Conservation (phyloP, 805 yeast genomes). For the Candida palmyrensis region DNA sequence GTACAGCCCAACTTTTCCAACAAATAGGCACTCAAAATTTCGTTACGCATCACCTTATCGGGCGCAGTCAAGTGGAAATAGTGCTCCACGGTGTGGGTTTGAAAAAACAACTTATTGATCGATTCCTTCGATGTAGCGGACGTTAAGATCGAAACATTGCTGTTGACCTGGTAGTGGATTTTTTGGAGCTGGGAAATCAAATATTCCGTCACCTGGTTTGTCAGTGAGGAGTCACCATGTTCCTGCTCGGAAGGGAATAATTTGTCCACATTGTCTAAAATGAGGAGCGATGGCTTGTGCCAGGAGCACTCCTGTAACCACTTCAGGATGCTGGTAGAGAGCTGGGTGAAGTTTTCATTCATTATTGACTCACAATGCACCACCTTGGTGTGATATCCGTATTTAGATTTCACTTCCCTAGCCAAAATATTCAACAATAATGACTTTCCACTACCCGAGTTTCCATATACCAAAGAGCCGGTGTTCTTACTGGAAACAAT, state of each 20-base stretch:
- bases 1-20: conserved; percentile 19
- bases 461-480: conserved; percentile 65
- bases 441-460: conserved; percentile 81
- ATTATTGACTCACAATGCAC: conserved; percentile 51
- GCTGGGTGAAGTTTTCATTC: conserved; percentile 46
- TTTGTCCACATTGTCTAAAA: conserved; percentile 76
- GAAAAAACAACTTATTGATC: conserved; percentile 54
- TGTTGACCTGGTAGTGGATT: conserved; percentile 38
- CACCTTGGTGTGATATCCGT: conserved; percentile 43
- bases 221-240: conserved; percentile 53
- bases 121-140: conserved; percentile 62
- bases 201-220: conserved; percentile 62
- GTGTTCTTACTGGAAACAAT: conserved; percentile 39
- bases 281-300: conserved; percentile 70
- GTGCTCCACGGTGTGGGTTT: conserved; percentile 68
- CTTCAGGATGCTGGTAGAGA: conserved; percentile 40
- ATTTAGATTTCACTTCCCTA: conserved; percentile 24
- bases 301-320: conserved; percentile 56
- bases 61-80: conserved; percentile 62
- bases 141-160: conserved; percentile 53
- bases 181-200: conserved; percentile 42
- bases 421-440: conserved; percentile 42
- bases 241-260: conserved; percentile 61
- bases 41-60: conserved; percentile 52
- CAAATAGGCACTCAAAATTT: conserved; percentile 39